These are phyloP conservation scores for Coccomyxa sp. DNA, from an alignment of 139 green algal genomes.

Conservation along the genomic window DNA sequence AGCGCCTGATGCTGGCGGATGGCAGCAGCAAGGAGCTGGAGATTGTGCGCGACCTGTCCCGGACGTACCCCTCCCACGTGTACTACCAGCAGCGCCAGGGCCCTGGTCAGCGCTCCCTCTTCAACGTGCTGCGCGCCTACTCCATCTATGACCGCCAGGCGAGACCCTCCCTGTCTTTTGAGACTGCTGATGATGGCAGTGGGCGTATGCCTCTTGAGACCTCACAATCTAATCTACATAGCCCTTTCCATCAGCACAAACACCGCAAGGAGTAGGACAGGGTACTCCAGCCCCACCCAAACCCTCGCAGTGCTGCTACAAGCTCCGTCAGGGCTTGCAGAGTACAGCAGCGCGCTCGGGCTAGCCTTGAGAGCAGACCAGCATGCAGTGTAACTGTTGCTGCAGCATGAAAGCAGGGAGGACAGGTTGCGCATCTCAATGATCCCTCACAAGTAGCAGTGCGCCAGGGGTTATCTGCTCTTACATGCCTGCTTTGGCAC, in stretches of 20 bases:
- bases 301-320: no score
- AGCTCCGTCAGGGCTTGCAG: no score
- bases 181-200: no score
- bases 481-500: background rate
- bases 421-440: background rate
- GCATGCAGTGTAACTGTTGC: no score
- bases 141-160: constrained; percentile 45
- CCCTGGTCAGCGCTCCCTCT: constrained; percentile 73
- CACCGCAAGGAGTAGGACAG: no score
- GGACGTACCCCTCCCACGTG: constrained; percentile 79
- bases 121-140: constrained; percentile 76
- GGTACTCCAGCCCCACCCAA: no score
- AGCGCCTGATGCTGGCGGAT: constrained; percentile 17
- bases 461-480: background rate
- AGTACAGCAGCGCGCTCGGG: no score
- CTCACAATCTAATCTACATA: background rate
- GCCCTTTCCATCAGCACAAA: no score
- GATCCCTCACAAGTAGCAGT: background rate
- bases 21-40: constrained; percentile 28
- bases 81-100: constrained; percentile 73
- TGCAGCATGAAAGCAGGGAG: background rate
- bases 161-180: background rate
- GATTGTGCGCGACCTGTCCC: constrained; percentile 69
- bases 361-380: no score
- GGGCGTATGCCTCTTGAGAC: background rate